A percentile compares a stretch with the other conserved stretches of the same genome.
Conservation (phyloP, 305 asterid species). For the Stenogyne calaminthoides region DNA sequence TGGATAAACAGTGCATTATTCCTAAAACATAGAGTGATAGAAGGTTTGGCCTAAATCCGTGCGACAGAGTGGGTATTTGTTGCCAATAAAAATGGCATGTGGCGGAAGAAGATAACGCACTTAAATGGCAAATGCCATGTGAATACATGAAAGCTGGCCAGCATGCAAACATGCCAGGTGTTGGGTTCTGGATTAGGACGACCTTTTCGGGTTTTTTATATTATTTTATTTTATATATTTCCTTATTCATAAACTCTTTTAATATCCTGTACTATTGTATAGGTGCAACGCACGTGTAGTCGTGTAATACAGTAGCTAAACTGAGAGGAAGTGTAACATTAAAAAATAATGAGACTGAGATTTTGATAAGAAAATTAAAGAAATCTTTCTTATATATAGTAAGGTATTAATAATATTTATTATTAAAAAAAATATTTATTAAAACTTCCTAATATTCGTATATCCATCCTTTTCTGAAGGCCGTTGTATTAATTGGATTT, state of each 20-base stretch:
- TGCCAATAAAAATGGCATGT: background rate
- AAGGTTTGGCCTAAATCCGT: too few species aligned
- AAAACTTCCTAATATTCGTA: too few species aligned
- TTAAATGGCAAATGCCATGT: slow-evolving; percentile 3
- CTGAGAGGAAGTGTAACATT: background rate
- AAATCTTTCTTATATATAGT: background rate
- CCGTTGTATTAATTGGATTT: background rate
- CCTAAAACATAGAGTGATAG: too few species aligned
- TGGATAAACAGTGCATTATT: too few species aligned
- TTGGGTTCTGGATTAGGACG: background rate
- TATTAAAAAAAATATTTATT: too few species aligned
- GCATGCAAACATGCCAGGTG: slow-evolving; percentile 38
- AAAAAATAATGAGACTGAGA: background rate
- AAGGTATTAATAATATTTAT: too few species aligned
- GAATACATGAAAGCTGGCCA: slow-evolving; percentile 26
- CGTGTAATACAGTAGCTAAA: too few species aligned
- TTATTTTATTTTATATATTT: background rate
- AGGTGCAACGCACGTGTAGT: background rate
- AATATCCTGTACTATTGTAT: background rate
- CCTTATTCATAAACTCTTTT: background rate
- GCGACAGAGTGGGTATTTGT: background rate
- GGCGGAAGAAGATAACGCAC: background rate
- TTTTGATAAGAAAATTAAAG: background rate
- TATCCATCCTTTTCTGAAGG: background rate
- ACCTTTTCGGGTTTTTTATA: background rate